A percentile compares a stretch with the other conserved stretches of the same genome.
Conservation (phyloP, 2,329 filamentous ascomycete genomes). For the Raffaelea albimanens region DNA sequence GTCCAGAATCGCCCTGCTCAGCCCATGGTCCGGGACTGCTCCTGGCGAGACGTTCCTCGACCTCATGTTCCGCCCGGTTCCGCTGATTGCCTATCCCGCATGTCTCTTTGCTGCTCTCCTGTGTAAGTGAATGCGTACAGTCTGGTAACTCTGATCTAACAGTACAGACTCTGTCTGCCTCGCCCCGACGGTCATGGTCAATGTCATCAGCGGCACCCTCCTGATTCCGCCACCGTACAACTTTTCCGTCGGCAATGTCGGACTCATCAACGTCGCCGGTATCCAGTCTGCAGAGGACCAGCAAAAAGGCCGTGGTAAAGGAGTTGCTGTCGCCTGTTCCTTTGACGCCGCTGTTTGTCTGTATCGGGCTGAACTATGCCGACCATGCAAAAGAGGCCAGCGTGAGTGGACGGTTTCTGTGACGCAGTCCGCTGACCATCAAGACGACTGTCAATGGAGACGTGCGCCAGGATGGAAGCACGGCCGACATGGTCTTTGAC, state of each 20-base stretch:
- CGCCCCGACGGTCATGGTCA: not conserved
- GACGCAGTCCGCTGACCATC: conserved; percentile 20
- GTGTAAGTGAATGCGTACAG: too few relatives aligned
- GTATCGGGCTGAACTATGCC: not conserved
- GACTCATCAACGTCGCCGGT: not conserved
- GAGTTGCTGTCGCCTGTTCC: not conserved
- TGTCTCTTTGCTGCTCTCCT: too few relatives aligned
- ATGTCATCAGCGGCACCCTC: not conserved
- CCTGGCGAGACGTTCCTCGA: not conserved
- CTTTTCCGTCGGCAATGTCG: not conserved
- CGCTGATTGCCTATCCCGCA: not conserved
- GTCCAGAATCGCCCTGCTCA: not conserved
- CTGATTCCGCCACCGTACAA: not conserved
- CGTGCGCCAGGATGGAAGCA: conserved; percentile 3
- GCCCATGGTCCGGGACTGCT: not conserved
- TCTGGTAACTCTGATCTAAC: too few relatives aligned
- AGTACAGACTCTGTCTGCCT: conserved; percentile 1
- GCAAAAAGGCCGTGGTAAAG: too few relatives aligned
- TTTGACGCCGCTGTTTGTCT: not conserved
- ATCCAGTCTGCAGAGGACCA: not conserved
- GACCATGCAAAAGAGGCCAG: not conserved
- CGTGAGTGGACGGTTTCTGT: not conserved
- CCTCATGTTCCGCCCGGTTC: not conserved
- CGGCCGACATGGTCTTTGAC: conserved; percentile 40
- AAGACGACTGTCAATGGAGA: conserved; percentile 4